Base-by-base conservation (phyloP, 768 basidiomycete species). In the Podaxis sp. region DNA sequence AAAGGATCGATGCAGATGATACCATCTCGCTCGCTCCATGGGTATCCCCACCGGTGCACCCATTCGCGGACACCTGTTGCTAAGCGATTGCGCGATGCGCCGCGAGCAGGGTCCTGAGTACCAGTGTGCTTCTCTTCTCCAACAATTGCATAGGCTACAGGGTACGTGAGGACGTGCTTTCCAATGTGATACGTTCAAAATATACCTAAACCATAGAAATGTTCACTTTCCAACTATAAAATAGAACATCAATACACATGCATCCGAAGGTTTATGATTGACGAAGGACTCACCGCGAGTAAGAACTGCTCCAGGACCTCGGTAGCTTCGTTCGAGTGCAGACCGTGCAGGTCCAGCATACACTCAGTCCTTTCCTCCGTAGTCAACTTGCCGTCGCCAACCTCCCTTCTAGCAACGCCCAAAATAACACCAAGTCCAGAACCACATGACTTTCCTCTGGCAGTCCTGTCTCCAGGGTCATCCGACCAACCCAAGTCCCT, bases 61-160 rank as follows among this genome's bases (percentile, higher is more conserved):
- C 90, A 96, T 68, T 94, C 91, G 62, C 91, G 88, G 46, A 97
- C 88, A 9, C 91, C 92, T 1, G 91, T 84, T 11, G 91, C 91
- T 5, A 98, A 80, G 10, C 95, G 87, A 23, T 85, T 82, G 55
- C 91, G 87, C 6, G 92, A 92, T 2, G 92, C 86, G 27, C 93
- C 93, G 40, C 94, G 83, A 11, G 79, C 84, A 3, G 82, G 76
- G 67, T 95, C 93, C 68, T 95, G 93, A n/a, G 87, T 89, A 1
- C 91, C 95, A 0, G 92, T 93, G 71, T 98, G 96, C 73, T 95
- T 96, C 73, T 96, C 93, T 75, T 98, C 94, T 18, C 97, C 96
- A 5, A 98, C 92, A 47, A 99, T 81, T 18, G 93, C 76, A 70
- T 90, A 99, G 4, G 91, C 94, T 90, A 65, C 38, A 21, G 52